Evolutionary conservation across 768 basidiomycete genomes (phyloP).

Genomic region (Naganishia kalamii): DNA sequence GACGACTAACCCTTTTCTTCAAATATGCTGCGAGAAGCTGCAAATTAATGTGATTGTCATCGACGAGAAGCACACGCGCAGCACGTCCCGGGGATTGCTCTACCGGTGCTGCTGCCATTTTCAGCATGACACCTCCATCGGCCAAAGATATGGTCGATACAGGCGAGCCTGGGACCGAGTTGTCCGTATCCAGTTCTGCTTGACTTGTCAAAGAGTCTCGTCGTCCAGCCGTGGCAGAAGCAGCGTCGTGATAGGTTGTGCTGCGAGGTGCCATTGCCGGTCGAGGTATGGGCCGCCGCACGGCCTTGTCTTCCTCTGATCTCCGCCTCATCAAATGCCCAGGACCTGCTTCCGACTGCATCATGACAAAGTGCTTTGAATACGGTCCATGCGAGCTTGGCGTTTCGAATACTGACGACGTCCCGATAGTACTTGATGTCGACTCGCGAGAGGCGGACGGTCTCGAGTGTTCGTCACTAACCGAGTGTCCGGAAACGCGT

Average conservation of each 20-base stretch:
- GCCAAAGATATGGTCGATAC: constrained; percentile 45
- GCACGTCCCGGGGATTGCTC: constrained; percentile 53
- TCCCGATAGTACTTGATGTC: constrained; percentile 7
- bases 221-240: constrained; percentile 3
- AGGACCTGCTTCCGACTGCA: constrained; percentile 12
- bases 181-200: constrained; percentile 17
- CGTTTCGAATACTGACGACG: constrained; percentile 6
- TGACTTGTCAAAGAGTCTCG: constrained; percentile 20
- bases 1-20: constrained; percentile 41
- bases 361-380: constrained; percentile 14
- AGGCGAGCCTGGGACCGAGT: constrained; percentile 41
- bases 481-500: neutral
- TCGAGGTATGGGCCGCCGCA: constrained; percentile 37
- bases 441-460: constrained; percentile 9
- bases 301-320: constrained; percentile 40
- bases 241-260: constrained; percentile 49
- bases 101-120: constrained; percentile 58
- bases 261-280: constrained; percentile 54
- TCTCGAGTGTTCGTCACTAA: neutral
- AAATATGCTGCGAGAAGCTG: constrained; percentile 62
- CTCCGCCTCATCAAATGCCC: constrained; percentile 33
- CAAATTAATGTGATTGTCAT: constrained; percentile 82
- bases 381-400: neutral
- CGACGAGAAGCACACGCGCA: constrained; percentile 71
- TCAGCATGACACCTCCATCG: constrained; percentile 61